Conservation (phyloP, 2,329 filamentous ascomycete species). For the Aspergillus novoparasiticus region DNA sequence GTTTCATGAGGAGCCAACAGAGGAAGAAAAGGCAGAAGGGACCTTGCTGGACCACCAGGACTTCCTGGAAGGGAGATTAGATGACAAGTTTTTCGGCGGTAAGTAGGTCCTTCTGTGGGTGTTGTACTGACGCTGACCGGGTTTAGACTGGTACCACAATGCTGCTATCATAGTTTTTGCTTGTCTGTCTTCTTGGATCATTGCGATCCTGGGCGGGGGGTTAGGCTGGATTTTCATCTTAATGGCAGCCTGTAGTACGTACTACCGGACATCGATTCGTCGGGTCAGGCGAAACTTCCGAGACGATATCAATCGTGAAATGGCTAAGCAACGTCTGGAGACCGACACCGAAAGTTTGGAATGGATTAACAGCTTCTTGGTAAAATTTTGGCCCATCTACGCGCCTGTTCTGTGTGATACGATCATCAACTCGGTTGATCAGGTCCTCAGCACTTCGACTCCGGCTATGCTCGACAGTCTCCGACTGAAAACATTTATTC, state of each 20-base stretch:
- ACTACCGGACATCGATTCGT: conserved; percentile 93
- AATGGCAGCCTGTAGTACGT: conserved; percentile 89
- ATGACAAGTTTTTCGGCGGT: conserved; percentile 91
- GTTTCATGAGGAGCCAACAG: conserved; percentile 65
- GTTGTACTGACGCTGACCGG: conserved; percentile 8
- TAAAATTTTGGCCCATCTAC: conserved; percentile 99
- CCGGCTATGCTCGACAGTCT: conserved; percentile 92
- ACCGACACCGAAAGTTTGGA: conserved; percentile 90
- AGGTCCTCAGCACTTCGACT: conserved; percentile 89
- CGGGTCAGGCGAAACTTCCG: conserved; percentile 93
- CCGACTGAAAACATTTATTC: conserved; percentile 88
- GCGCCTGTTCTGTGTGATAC: conserved; percentile 90
- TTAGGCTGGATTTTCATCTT: conserved; percentile 91
- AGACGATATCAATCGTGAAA: conserved; percentile 87
- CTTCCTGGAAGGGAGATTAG: conserved; percentile 77
- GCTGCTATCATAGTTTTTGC: conserved; percentile 91
- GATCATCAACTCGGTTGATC: conserved; percentile 91
- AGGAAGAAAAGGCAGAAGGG: conserved; percentile 57
- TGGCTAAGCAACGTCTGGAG: conserved; percentile 84
- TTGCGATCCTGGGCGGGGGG: conserved; percentile 86
- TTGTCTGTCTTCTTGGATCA: conserved; percentile 84
- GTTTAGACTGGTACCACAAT: conserved; percentile 96
- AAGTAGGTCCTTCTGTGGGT: conserved; percentile 29
- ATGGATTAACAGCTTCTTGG: conserved; percentile 98
- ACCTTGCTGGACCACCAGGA: conserved; percentile 86